Evolutionary conservation across 108 stramenopile genomes (phyloP), one percentile per base, ranked within the genome.

Genomic region (Nitzschia putrida): DNA sequence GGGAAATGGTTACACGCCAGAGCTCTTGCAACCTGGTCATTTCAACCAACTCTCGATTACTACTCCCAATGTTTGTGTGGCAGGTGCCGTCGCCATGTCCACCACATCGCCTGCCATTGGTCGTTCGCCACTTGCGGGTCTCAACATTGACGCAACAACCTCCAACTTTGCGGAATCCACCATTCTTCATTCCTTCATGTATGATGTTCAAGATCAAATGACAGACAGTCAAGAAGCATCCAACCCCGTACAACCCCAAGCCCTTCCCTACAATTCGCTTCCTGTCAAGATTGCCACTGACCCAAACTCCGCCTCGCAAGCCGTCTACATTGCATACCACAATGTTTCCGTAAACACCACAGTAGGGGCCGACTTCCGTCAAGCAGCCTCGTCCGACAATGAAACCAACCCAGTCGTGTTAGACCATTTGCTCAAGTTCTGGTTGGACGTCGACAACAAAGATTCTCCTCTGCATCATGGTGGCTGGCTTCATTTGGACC

Each of bases 31-130:
- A 39, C 25, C 21, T 47, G 44, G 61, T 42, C 44, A 39, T 40
- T 34, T 34, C 39, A 39, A 8, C 16, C 37, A 59, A 59, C 16
- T n/a, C 26, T 2, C 26, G 3, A 39, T 39, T 59, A 7, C 29
- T 37, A 38, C 42, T 16, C 54, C 54, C 13, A n/a, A 22, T 16
- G 44, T 47, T 14, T 63, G 61, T 8, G 37, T 63, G 23, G 61
- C 43, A 47, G 61, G 61, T 14, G 18, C 44, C 10, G 29, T 34
- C 29, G 29, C 29, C 29, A 34, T 34, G 29, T 34, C 29, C 29
- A 12, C 61, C 10, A 45, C 44, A 22, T 21, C 44, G 5, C 20
- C 25, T 44, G 22, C 43, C 23, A 8, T 18, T 9, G 11, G 44
- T 11, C 47, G 18, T 18, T 18, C 14, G 1, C 47, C 14, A 49